Conservation (phyloP, 495 filamentous ascomycete genomes). For the Lepraria neglecta region DNA sequence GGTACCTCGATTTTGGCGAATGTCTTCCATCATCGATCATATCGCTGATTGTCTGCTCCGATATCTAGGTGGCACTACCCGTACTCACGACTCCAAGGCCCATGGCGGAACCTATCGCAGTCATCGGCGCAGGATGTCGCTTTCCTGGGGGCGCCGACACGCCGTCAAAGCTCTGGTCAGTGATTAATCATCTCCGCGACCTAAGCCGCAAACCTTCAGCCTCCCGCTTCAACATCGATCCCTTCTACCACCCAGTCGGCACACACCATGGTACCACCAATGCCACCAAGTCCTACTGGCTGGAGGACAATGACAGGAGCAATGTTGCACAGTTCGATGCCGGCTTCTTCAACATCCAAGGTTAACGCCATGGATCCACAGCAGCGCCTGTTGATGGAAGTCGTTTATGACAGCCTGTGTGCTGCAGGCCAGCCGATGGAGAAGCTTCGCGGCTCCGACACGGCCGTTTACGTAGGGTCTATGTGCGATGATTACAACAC, state of each 20-base stretch:
- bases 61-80: neutral
- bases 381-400: constrained; percentile 47
- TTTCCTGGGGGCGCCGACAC: constrained; percentile 36
- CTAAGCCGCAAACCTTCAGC: constrained; percentile 31
- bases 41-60: neutral
- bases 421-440: constrained; percentile 30
- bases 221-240: constrained; percentile 22
- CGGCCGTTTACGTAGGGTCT: constrained; percentile 27
- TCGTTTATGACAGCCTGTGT: constrained; percentile 49
- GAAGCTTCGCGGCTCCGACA: constrained; percentile 22
- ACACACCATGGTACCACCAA: constrained; percentile 21
- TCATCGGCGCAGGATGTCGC: constrained; percentile 41
- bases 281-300: constrained; percentile 18
- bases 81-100: neutral
- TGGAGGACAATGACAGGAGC: constrained; percentile 2
- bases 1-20: neutral
- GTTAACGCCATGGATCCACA: constrained; percentile 38
- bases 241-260: constrained; percentile 25
- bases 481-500: constrained; percentile 27
- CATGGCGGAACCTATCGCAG: constrained; percentile 32
- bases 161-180: constrained; percentile 38
- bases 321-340: constrained; percentile 40
- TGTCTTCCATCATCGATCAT: neutral
- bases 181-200: constrained; percentile 32
- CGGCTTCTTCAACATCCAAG: constrained; percentile 40